phyloP scores from a whole-genome alignment of 1,139 yeast species.

The Blastobotrys aristatus region DNA sequence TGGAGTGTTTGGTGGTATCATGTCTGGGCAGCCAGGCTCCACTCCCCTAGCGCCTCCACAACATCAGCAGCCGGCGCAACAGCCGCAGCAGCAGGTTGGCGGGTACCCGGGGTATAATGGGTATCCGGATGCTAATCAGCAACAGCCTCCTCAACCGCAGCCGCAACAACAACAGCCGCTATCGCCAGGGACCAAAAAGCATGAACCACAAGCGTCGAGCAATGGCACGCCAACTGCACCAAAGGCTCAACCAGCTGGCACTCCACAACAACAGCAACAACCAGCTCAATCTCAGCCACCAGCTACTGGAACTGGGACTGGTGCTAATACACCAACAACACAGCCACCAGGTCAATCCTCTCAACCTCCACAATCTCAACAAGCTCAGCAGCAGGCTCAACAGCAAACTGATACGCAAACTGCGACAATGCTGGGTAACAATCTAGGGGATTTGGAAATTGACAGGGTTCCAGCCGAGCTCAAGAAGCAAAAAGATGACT shows the following conservation, averaged over 20 bases:
- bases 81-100: conserved; percentile 17
- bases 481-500: conserved; percentile 81
- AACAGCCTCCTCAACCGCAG: conserved; percentile 15
- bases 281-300: too few species aligned
- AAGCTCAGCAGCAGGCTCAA: conserved; percentile 4
- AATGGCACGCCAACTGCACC: conserved; percentile 25
- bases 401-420: conserved; percentile 15
- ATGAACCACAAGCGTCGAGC: conserved; percentile 22
- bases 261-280: background rate
- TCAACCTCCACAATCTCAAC: conserved; percentile 9
- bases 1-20: conserved; percentile 33
- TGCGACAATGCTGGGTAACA: conserved; percentile 39
- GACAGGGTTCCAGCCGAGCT: conserved; percentile 70
- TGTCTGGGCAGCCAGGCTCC: conserved; percentile 34
- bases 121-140: conserved; percentile 1
- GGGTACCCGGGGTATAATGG: conserved; percentile 14
- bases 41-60: conserved; percentile 17
- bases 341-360: conserved; percentile 17
- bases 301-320: conserved; percentile 9
- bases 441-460: conserved; percentile 77
- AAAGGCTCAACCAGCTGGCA: conserved; percentile 18
- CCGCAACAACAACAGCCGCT: conserved; percentile 15
- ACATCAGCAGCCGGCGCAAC: conserved; percentile 22
- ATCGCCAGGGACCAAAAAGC: conserved; percentile 19
- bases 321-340: conserved; percentile 15